phyloP scores from a whole-genome alignment of 345 rosid genomes.

The Triadica sebifera region DNA sequence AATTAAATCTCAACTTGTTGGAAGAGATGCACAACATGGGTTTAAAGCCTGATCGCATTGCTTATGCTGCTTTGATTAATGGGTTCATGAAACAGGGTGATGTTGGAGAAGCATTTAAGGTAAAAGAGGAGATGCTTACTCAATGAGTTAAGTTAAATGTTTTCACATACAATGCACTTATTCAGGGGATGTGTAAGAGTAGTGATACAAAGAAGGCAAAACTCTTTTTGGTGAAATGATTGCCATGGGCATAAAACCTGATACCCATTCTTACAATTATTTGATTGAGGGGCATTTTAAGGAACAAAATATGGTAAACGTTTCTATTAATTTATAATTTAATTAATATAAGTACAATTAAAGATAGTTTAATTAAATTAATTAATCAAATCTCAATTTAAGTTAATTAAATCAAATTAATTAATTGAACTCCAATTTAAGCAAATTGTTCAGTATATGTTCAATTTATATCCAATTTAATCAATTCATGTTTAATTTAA shows the following conservation, averaged over 20 bases:
- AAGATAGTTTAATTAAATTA: too few relatives aligned
- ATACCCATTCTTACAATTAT: conserved; percentile 49
- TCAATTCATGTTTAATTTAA: too few relatives aligned
- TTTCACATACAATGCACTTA: conserved; percentile 47
- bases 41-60: conserved; percentile 42
- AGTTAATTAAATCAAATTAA: too few relatives aligned
- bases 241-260: conserved; percentile 46
- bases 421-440: too few relatives aligned
- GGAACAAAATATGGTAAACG: conserved; percentile 35
- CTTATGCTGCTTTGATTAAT: conserved; percentile 51
- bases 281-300: conserved; percentile 62
- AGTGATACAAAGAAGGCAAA: conserved; percentile 65
- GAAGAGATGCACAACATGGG: conserved; percentile 53
- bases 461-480: too few relatives aligned
- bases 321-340: too few relatives aligned
- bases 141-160: conserved; percentile 37
- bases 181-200: conserved; percentile 51
- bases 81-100: conserved; percentile 62
- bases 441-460: too few relatives aligned
- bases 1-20: too few relatives aligned
- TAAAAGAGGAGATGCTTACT: conserved; percentile 60
- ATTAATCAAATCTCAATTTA: too few relatives aligned
- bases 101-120: conserved; percentile 45
- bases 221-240: conserved; percentile 66
- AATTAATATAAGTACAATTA: too few relatives aligned